phyloP scores from a whole-genome alignment of 83 land plant genomes.

The Larix sibirica region DNA sequence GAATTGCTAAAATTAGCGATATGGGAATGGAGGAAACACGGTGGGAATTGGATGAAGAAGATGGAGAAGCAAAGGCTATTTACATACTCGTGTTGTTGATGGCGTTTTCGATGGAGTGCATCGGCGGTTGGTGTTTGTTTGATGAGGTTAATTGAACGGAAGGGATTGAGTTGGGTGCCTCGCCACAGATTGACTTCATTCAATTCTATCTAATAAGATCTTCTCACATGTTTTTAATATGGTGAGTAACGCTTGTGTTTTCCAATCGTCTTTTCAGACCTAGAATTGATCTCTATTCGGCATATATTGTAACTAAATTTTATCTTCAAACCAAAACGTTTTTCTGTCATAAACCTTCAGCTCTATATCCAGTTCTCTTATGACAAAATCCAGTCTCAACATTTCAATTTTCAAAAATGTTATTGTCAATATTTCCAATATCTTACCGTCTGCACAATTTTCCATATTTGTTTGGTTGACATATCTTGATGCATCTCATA shows the following conservation, averaged over 20 bases:
- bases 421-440: no score
- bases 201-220: background rate
- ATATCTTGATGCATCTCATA: no score
- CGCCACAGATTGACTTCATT: constrained; percentile 7
- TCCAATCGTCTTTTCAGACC: background rate
- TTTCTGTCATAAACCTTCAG: no score
- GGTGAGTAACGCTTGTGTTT: background rate
- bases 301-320: no score
- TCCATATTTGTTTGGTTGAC: no score
- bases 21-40: background rate
- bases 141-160: background rate
- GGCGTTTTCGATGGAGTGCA: background rate
- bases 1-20: background rate
- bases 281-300: background rate
- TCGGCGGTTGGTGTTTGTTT: background rate
- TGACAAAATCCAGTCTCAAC: no score
- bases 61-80: background rate
- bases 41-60: background rate
- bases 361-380: no score
- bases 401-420: no score
- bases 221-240: background rate
- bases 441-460: no score
- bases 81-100: background rate
- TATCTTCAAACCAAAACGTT: no score
- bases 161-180: background rate